Evolutionary conservation across 768 basidiomycete species (phyloP), one percentile per base, ranked within the genome.

Genomic region (Daedaleopsis sinensis): DNA sequence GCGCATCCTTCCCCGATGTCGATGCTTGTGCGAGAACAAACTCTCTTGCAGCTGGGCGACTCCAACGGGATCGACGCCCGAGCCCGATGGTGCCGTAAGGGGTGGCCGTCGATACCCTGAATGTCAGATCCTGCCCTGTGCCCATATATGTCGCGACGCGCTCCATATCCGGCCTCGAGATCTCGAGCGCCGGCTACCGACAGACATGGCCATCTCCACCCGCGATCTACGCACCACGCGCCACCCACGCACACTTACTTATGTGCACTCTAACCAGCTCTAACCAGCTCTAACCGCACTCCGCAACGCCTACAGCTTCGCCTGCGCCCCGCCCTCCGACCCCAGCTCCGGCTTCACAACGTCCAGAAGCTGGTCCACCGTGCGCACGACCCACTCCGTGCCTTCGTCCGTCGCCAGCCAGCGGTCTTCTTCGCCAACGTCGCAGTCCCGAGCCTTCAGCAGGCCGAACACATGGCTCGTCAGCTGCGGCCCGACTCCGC

Each of bases 381-480:
- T 89, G 69, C 88, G 86, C 68, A 95, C 79, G 53, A 95, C 87
- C 94, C 94, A 96, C 76, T 90, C 90, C 19, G 90, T 84, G 37
- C 94, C 94, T 73, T 94, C 90, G 71, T 94, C 93, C 62, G 83
- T 90, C 23, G 90, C 80, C 43, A 96, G 82, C 88, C 89, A 96
- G 59, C 76, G 79, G 72, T 93, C 92, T 73, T 90, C 91, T 67
- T 83, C 82, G 65, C 76, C 86, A 65, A 85, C 55, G 83, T 81
- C 49, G 79, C 78, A 51, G n/a, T 82, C 70, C 57, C 89, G 88
- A 21, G 92, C 91, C 74, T 95, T 96, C 71, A 94, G 86, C 66
- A 96, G 82, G 13, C 94, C 94, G 74, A 93, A 94, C 52, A 91
- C 88, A 72, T 96, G 94, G 73, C 92, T 94, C 12, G 79, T 88